Conservation (phyloP, 2,329 filamentous ascomycete species). For the Phoma sp. region DNA sequence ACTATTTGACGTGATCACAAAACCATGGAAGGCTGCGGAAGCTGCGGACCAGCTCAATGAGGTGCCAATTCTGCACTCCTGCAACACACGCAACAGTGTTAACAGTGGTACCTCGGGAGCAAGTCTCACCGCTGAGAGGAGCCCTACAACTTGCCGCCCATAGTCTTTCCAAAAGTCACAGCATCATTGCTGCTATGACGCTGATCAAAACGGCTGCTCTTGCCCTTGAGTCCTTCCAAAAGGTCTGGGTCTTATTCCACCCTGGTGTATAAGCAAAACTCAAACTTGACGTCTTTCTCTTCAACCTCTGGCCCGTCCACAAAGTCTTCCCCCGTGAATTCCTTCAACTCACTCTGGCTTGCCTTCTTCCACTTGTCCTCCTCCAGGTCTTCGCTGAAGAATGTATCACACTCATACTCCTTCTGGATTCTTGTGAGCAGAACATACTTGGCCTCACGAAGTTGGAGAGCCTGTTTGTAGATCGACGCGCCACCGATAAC, state of each 20-base stretch:
- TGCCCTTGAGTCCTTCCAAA: too few relatives aligned
- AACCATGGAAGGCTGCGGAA: not conserved
- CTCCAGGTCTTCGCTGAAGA: conserved; percentile 69
- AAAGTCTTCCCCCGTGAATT: conserved; percentile 72
- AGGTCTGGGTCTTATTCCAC: too few relatives aligned
- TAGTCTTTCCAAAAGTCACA: too few relatives aligned
- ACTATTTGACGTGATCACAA: conserved; percentile 1
- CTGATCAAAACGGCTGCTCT: too few relatives aligned
- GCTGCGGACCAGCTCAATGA: too few relatives aligned
- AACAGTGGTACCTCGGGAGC: too few relatives aligned
- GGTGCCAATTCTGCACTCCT: too few relatives aligned
- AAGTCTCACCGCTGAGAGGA: too few relatives aligned
- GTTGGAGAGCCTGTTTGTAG: conserved; percentile 73
- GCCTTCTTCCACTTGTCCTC: conserved; percentile 63
- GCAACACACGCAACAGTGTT: too few relatives aligned
- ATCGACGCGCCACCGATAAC: conserved; percentile 91
- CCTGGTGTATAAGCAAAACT: conserved; percentile 71
- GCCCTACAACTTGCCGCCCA: too few relatives aligned
- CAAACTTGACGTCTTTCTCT: conserved; percentile 71
- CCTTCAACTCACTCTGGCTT: conserved; percentile 62
- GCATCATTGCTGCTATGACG: too few relatives aligned
- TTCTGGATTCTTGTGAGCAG: conserved; percentile 72
- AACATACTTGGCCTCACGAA: conserved; percentile 66
- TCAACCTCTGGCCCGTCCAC: conserved; percentile 63
- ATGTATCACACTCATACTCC: conserved; percentile 79